Evolutionary conservation across 257 asterid species (phyloP).

Genomic region (Nicotiana otophora): DNA sequence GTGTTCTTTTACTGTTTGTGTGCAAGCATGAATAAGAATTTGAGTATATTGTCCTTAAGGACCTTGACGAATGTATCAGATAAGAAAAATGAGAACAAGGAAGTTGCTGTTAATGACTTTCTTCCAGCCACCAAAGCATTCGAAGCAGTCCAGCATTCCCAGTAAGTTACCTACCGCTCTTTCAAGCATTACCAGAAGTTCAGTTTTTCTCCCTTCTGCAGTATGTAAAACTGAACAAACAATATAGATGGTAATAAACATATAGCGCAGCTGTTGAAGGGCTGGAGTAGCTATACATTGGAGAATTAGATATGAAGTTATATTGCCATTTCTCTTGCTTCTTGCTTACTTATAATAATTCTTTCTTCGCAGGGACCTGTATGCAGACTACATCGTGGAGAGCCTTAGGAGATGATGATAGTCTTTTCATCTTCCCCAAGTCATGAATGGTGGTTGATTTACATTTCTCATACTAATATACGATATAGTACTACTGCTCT

Average conservation of each 20-base stretch:
- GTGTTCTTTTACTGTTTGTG: not conserved
- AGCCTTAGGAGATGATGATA: slow-evolving; percentile 58
- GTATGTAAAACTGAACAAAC: not conserved
- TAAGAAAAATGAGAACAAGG: slow-evolving; percentile 95
- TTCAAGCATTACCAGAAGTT: not conserved
- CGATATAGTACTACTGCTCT: not conserved
- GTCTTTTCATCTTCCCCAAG: slow-evolving; percentile 15
- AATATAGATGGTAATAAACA: not conserved
- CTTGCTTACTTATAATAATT: not conserved
- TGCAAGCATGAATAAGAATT: not conserved
- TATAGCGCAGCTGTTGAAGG: not conserved
- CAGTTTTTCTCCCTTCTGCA: not conserved
- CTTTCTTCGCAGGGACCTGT: slow-evolving; percentile 50
- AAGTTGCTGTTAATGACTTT: slow-evolving; percentile 74
- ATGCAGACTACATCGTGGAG: slow-evolving; percentile 80
- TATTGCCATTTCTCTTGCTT: not conserved
- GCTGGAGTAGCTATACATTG: not conserved
- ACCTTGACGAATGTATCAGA: slow-evolving; percentile 46
- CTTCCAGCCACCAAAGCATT: slow-evolving; percentile 66
- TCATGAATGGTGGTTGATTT: not conserved
- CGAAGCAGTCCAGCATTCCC: slow-evolving; percentile 75
- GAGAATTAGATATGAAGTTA: not conserved
- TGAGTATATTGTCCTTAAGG: not conserved
- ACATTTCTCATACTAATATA: not conserved
- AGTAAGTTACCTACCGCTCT: slow-evolving; percentile 37